Evolutionary conservation across 345 rosid genomes (phyloP), one percentile per base, ranked within the genome.

Genomic region (Citrus maxima): DNA sequence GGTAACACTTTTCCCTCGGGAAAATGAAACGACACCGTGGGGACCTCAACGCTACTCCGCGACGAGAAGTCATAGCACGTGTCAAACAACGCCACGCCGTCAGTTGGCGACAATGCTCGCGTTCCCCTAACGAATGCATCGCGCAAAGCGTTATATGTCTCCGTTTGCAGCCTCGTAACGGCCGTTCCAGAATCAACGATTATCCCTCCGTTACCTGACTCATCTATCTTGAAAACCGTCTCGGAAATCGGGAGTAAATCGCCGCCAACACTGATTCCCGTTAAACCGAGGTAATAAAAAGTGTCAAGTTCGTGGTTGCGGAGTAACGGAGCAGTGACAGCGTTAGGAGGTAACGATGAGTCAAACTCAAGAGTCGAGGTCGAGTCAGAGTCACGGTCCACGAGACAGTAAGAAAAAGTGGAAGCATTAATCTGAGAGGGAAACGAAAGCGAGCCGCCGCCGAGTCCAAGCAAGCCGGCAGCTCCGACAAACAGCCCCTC

Each of bases 121-220:
- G 98, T 82, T 25, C 89, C 89, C 54, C 59, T 83, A 6, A 77
- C 84, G 63, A 95, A 93, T 14, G 95, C 87, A 64, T 91, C 95
- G 4, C 98, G 86, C 2, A 93, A 85, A 19, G 86, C 55, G 76
- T 82, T 81, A 56, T 95, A 95, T 0, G 86, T 82, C 24, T 77
- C 90, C 12, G 88, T 82, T 72, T 85, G 91, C 70, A 95, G 79
- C 78, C 97, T 92, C 54, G 99, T 91, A 60, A 95, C 84, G 18
- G 98, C 95, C 65, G 98, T 93, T 51, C 99, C 99, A 1, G 97
- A 95, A 89, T 95, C 99, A 10, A 95, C 80, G 6, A 93, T 95
- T 1, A 91, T 80, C 67, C 99, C 99, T 18, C 99, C 97, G 77
- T 83, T 74, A 1, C 99, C 99, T 4, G 87, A 82, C 80, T 80